These are phyloP conservation scores for Lachnellula willkommii DNA, from an alignment of 2,329 filamentous ascomycete species.

Conservation along the genomic window DNA sequence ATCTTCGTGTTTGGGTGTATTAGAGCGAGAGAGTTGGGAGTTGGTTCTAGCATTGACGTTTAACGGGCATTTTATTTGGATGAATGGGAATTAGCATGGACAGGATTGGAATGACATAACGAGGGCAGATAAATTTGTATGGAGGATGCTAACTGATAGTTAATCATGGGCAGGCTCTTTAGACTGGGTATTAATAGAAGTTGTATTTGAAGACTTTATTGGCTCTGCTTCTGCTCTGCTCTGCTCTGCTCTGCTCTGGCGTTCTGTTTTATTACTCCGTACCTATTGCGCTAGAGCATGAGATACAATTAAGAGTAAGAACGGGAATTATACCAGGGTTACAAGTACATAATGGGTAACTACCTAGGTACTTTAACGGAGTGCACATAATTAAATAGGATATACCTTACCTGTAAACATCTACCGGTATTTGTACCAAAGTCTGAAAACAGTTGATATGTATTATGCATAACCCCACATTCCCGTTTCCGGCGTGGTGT, in stretches of 20 bases:
- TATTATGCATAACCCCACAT: background rate
- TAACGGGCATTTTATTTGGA: background rate
- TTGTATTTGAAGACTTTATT: slow-evolving; percentile 1
- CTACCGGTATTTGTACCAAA: too few species aligned
- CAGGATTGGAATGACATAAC: background rate
- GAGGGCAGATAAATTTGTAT: slow-evolving; percentile 1
- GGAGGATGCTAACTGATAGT: background rate
- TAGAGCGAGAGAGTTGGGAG: background rate
- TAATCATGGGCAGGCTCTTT: background rate
- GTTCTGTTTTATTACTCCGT: too few species aligned
- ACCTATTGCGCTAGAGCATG: too few species aligned
- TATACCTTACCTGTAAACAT: background rate
- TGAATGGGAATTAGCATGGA: background rate
- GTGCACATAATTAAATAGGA: too few species aligned
- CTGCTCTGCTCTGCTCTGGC: too few species aligned
- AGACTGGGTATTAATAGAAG: slow-evolving; percentile 4
- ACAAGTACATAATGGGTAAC: too few species aligned
- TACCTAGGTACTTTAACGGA: too few species aligned
- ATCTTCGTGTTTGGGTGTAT: background rate
- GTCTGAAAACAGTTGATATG: background rate
- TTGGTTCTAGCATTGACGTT: background rate
- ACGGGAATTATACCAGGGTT: too few species aligned
- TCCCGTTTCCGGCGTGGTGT: background rate
- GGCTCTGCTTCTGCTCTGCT: too few species aligned
- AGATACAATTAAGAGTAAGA: too few species aligned